These are phyloP conservation scores for Coniochaeta sp. DNA, from an alignment of 2,329 filamentous ascomycete genomes.

Conservation along the genomic window DNA sequence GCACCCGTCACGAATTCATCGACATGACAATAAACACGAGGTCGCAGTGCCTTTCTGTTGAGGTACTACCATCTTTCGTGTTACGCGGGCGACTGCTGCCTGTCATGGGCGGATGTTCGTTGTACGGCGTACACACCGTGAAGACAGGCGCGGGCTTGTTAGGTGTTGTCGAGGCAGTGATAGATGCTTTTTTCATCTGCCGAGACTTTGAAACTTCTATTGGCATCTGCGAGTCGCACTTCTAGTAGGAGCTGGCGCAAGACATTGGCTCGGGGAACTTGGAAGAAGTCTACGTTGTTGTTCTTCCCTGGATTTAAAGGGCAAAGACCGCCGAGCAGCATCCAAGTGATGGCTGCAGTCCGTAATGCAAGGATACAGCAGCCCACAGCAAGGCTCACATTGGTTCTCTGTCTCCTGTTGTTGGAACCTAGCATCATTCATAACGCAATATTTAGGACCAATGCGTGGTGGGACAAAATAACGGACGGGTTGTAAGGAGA, in stretches of 20 bases:
- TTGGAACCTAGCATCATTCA: too few species aligned
- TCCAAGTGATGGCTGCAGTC: background rate
- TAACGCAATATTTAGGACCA: background rate
- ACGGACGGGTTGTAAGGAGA: background rate
- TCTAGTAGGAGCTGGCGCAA: background rate
- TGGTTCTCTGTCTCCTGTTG: too few species aligned
- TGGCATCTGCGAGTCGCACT: background rate
- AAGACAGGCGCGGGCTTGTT: background rate
- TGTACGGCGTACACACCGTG: background rate
- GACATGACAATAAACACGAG: background rate
- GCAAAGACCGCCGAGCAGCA: background rate
- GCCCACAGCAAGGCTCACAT: too few species aligned
- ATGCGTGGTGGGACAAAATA: background rate
- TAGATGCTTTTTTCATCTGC: background rate
- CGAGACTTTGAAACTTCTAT: background rate
- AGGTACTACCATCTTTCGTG: background rate
- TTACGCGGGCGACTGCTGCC: background rate
- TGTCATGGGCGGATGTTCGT: background rate
- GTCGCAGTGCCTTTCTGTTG: background rate
- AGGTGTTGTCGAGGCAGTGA: background rate
- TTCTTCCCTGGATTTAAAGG: background rate
- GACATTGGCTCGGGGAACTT: background rate
- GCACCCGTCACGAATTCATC: background rate
- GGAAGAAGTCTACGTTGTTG: background rate
- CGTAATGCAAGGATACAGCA: too few species aligned